Base-by-base conservation (phyloP, 805 yeast species). In the Yarrowia phangngaensis region DNA sequence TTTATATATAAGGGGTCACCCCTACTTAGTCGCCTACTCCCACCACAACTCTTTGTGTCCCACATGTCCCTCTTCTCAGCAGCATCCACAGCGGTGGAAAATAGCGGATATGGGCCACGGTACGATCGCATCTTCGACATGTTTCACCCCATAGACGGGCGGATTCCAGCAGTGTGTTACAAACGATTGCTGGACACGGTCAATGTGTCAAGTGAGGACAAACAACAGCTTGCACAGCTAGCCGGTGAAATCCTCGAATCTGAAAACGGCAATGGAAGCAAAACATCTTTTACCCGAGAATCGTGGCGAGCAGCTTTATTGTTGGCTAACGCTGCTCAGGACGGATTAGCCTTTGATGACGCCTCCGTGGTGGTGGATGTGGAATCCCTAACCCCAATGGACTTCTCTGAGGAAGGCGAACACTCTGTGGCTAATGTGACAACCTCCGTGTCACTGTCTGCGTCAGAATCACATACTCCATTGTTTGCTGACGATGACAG, bases 111-210 rank as follows among this genome's bases (percentile, higher is more conserved):
- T 13, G 45, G 32, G 6, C 3, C 45, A 4, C 32, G 45, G 17
- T 38, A 38, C 31, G 45, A 38, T 24, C 45, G 17, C 45, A 41
- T 41, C 6, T 41, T 41, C 48, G 48, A 41, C 48, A 41, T 29
- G 34, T 41, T 41, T 13, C 48, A 41, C 6, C 48, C 48, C 35
- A 41, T 41, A 20, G 48, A 41, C 20, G 48, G 48, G 15, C 34
- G 35, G 5, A 41, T 41, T 29, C 48, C 48, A 20, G 35, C 34
- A 14, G 48, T 41, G 14, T 41, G 48, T 35, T 41, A 29, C 48
- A 29, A 41, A 31, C 48, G 48, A 16, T 35, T 41, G 20, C 16
- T 41, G 48, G 48, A 41, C 17, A 29, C 48, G 20, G 20, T 41
- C 35, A 38, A 38, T 32, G 17, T 38, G 4, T 17, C 32, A 3